Conservation (phyloP, 2,329 filamentous ascomycete genomes). For the Phialemonium atrogriseum region DNA sequence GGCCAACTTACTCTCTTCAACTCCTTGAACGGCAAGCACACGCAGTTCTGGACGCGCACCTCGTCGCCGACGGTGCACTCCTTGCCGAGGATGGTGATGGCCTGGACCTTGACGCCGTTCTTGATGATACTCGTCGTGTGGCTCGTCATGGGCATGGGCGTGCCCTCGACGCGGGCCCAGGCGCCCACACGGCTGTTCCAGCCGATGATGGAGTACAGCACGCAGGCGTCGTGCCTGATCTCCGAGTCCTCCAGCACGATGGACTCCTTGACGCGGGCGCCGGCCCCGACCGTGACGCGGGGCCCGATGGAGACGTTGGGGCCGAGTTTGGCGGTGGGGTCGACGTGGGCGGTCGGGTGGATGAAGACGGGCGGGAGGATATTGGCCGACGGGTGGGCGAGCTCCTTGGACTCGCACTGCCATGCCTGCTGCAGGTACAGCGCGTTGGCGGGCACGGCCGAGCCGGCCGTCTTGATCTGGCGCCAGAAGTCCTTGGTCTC, state of each 20-base stretch:
- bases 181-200: conserved; percentile 94
- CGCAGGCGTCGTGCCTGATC: conserved; percentile 93
- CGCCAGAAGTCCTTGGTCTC: conserved; percentile 99
- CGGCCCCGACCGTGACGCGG: conserved; percentile 75
- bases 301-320: conserved; percentile 95
- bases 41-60: conserved; percentile 92
- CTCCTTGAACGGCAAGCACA: conserved; percentile 97
- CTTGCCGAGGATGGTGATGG: conserved; percentile 94
- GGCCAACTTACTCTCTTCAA: conserved; percentile 71
- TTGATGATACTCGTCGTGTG: conserved; percentile 94
- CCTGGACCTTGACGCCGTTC: conserved; percentile 97
- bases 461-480: conserved; percentile 98
- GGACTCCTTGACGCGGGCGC: conserved; percentile 87
- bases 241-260: conserved; percentile 93
- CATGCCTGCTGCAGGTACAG: conserved; percentile 92
- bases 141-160: conserved; percentile 76
- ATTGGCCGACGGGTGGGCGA: conserved; percentile 74
- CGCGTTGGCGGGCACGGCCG: conserved; percentile 91
- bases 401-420: conserved; percentile 73
- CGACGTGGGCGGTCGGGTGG: conserved; percentile 81
- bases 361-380: conserved; percentile 93
- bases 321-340: conserved; percentile 91
- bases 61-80: conserved; percentile 92
- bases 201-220: conserved; percentile 92
- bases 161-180: conserved; percentile 97